These are phyloP conservation scores for Paxillus involutus DNA, from an alignment of 768 basidiomycete species.

Conservation along the genomic window DNA sequence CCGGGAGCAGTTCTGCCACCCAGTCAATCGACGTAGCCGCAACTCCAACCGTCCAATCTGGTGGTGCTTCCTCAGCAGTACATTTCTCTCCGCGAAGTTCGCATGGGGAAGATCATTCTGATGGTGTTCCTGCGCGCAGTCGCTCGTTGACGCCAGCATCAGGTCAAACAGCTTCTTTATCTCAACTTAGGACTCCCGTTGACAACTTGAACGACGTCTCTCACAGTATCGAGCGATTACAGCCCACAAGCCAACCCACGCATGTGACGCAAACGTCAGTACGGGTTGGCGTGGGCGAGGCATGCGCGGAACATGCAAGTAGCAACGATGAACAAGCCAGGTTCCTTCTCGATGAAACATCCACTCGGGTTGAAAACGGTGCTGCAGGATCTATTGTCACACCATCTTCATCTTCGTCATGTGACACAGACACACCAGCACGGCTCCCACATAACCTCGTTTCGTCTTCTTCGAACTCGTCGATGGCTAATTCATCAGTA, in stretches of 20 bases:
- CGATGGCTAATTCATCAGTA: conserved; percentile 11
- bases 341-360: background rate
- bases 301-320: conserved; percentile 6
- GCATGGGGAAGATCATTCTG: conserved; percentile 11
- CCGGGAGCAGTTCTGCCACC: background rate
- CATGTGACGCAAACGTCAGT: conserved; percentile 13
- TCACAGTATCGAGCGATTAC: conserved; percentile 28
- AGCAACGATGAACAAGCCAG: conserved; percentile 13
- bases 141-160: conserved; percentile 32
- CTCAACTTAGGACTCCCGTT: conserved; percentile 23
- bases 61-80: conserved; percentile 2
- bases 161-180: conserved; percentile 36
- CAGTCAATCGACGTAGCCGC: conserved; percentile 5
- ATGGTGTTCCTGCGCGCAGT: conserved; percentile 14
- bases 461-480: conserved; percentile 46
- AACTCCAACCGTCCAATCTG: conserved; percentile 2
- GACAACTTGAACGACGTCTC: conserved; percentile 25
- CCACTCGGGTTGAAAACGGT: conserved; percentile 5
- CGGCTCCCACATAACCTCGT: conserved; percentile 39
- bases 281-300: conserved; percentile 10
- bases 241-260: conserved; percentile 10
- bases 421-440: conserved; percentile 23
- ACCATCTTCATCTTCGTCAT: conserved; percentile 28
- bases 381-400: conserved; percentile 13
- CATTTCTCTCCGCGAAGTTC: conserved; percentile 4